phyloP scores from a whole-genome alignment of 2,329 filamentous ascomycete species.

The Emmonsia crescens region DNA sequence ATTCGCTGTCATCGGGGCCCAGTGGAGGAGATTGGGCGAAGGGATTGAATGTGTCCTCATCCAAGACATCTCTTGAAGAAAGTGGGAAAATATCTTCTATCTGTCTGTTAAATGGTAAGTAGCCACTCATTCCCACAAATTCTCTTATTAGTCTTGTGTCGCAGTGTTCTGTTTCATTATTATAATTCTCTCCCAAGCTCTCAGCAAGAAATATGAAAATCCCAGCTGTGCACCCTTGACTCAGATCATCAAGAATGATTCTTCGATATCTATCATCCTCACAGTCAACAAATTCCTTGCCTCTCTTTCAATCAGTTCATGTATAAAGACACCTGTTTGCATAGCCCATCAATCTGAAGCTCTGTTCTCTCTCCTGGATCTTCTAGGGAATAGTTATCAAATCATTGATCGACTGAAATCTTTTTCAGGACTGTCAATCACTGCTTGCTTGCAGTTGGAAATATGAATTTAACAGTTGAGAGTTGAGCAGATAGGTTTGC shows the following conservation, averaged over 20 bases:
- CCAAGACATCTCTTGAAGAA: neutral
- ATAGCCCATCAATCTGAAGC: slow-evolving; percentile 36
- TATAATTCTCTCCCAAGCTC: slow-evolving; percentile 12
- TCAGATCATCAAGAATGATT: slow-evolving; percentile 43
- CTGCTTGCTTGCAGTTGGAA: slow-evolving; percentile 39
- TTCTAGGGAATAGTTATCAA: slow-evolving; percentile 36
- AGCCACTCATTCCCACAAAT: slow-evolving; percentile 41
- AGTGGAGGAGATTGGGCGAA: neutral
- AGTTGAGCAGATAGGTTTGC: slow-evolving; percentile 10
- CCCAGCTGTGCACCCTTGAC: slow-evolving; percentile 42
- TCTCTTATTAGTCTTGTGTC: slow-evolving; percentile 24
- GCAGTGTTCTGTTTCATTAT: neutral
- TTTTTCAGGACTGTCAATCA: slow-evolving; percentile 36
- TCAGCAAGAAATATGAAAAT: slow-evolving; percentile 35
- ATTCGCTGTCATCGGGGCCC: slow-evolving; percentile 5
- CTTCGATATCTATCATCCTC: slow-evolving; percentile 24
- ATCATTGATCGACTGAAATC: slow-evolving; percentile 41
- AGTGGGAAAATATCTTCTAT: neutral
- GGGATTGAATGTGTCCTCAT: neutral
- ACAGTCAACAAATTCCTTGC: slow-evolving; percentile 6
- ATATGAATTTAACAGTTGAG: slow-evolving; percentile 37
- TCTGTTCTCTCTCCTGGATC: slow-evolving; percentile 34
- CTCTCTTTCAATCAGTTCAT: slow-evolving; percentile 28
- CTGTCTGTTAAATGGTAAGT: slow-evolving; percentile 29
- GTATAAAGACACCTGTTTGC: slow-evolving; percentile 31